phyloP scores from a whole-genome alignment of 768 basidiomycete genomes.

The Solioccasus polychromus region DNA sequence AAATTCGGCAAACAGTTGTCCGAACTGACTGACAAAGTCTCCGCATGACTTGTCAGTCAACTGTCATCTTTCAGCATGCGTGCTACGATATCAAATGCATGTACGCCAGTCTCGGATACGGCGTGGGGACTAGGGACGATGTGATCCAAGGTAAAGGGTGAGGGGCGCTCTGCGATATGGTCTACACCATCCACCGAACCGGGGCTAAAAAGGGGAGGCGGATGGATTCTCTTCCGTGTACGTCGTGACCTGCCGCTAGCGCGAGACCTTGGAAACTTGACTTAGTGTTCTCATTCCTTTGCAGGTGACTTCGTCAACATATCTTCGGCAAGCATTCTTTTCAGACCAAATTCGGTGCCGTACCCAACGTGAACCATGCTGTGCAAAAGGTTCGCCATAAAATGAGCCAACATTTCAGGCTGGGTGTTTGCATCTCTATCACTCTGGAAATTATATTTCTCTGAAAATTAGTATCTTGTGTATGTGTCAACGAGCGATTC shows the following conservation, averaged over 20 bases:
- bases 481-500: slow-evolving; percentile 30
- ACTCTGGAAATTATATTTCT: slow-evolving; percentile 23
- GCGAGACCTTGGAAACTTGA: slow-evolving; percentile 23
- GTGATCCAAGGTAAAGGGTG: slow-evolving; percentile 7
- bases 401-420: slow-evolving; percentile 54
- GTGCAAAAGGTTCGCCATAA: slow-evolving; percentile 49
- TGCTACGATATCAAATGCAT: slow-evolving; percentile 50
- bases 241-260: slow-evolving; percentile 21
- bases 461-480: no score
- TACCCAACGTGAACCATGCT: slow-evolving; percentile 61
- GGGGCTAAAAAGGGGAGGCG: slow-evolving; percentile 8
- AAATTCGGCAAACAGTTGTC: not conserved
- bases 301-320: not conserved
- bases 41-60: slow-evolving; percentile 14
- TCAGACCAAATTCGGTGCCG: slow-evolving; percentile 60
- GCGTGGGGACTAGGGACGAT: not conserved
- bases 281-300: not conserved
- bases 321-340: slow-evolving; percentile 65
- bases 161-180: slow-evolving; percentile 1
- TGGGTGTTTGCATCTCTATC: slow-evolving; percentile 22
- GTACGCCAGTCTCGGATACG: slow-evolving; percentile 8
- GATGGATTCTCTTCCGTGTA: slow-evolving; percentile 36
- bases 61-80: slow-evolving; percentile 48
- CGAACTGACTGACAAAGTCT: slow-evolving; percentile 23
- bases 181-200: not conserved